These are phyloP conservation scores for Melampsora americana DNA, from an alignment of 1,284 basidiomycete genomes.

Conservation along the genomic window DNA sequence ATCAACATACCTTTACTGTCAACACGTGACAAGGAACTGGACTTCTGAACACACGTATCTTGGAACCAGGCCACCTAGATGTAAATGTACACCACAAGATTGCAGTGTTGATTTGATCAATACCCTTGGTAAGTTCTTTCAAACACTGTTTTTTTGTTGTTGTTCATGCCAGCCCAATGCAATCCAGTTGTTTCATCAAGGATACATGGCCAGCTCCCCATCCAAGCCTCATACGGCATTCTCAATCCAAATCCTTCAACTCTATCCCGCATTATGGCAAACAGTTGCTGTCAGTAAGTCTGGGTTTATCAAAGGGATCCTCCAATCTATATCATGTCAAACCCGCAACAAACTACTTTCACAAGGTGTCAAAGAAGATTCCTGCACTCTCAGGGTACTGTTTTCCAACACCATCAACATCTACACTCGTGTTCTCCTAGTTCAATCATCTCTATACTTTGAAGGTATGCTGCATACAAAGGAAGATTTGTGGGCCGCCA, in stretches of 20 bases:
- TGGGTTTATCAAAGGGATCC: constrained; percentile 3
- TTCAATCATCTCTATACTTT: neutral
- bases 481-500: too few relatives aligned
- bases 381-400: neutral
- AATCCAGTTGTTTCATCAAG: neutral
- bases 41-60: neutral
- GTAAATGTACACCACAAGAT: neutral
- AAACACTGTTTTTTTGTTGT: neutral
- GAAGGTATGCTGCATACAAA: constrained; percentile 3
- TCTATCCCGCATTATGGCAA: constrained; percentile 11
- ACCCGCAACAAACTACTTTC: neutral
- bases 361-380: neutral
- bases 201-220: constrained; percentile 8
- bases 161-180: constrained; percentile 8
- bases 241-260: constrained; percentile 14
- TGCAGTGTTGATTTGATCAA: neutral
- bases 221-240: neutral
- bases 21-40: constrained; percentile 6
- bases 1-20: constrained; percentile 11
- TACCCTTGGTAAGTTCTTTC: neutral
- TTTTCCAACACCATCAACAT: neutral
- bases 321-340: neutral
- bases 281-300: neutral
- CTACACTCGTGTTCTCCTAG: neutral
- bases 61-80: neutral